Evolutionary conservation across 768 basidiomycete species (phyloP).

Genomic region (Tulasnella sp.): DNA sequence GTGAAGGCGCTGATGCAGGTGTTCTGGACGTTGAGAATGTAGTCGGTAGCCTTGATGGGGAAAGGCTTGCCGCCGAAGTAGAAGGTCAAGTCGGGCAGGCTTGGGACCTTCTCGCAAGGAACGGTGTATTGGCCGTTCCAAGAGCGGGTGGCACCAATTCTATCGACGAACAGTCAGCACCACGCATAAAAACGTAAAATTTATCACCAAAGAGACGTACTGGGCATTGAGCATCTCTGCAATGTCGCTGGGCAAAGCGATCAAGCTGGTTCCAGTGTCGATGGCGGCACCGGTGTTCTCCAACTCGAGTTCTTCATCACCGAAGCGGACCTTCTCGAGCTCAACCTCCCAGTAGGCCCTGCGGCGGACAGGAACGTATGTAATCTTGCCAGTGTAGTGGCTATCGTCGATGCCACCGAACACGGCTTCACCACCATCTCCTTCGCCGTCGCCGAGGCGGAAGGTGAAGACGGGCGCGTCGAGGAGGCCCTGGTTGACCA

Average conservation of each 20-base stretch:
- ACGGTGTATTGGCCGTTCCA: slow-evolving; percentile 97
- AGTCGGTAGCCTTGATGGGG: slow-evolving; percentile 76
- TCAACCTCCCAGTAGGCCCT: slow-evolving; percentile 99
- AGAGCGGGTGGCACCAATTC: slow-evolving; percentile 85
- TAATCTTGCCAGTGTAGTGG: slow-evolving; percentile 75
- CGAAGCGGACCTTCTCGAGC: slow-evolving; percentile 79
- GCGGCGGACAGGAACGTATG: slow-evolving; percentile 85
- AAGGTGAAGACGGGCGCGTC: slow-evolving; percentile 90
- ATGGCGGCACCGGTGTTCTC: slow-evolving; percentile 93
- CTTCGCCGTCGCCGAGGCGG: slow-evolving; percentile 80
- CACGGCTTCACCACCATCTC: slow-evolving; percentile 83
- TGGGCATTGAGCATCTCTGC: slow-evolving; percentile 96
- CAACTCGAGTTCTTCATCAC: slow-evolving; percentile 80
- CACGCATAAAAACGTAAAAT: background rate
- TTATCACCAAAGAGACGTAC: slow-evolving; percentile 31
- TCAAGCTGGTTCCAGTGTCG: slow-evolving; percentile 91
- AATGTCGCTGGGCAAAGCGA: slow-evolving; percentile 87
- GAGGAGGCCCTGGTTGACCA: slow-evolving; percentile 77
- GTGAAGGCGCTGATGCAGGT: slow-evolving; percentile 94
- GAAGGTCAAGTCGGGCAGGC: slow-evolving; percentile 79
- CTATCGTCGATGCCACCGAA: slow-evolving; percentile 83
- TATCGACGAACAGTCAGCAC: slow-evolving; percentile 26
- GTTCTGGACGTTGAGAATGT: slow-evolving; percentile 84
- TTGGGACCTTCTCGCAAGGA: slow-evolving; percentile 80
- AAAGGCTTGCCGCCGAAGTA: slow-evolving; percentile 77